Conservation (phyloP, 2,329 filamentous ascomycete genomes). For the Colletotrichum costaricense region DNA sequence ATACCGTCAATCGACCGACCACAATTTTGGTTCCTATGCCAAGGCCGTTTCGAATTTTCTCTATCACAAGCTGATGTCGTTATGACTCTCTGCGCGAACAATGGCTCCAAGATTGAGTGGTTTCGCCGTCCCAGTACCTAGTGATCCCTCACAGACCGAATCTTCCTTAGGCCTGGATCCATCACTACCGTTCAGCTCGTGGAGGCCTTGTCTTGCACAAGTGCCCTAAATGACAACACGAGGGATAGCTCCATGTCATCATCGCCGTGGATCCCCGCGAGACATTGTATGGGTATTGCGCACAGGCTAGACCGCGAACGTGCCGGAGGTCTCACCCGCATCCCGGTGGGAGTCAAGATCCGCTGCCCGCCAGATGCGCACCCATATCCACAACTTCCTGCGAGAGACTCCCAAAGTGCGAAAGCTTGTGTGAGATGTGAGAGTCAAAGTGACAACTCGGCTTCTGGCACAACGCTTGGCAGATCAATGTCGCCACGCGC, state of each 20-base stretch:
- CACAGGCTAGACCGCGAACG: slow-evolving; percentile 15
- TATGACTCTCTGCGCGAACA: not conserved
- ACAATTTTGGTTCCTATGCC: not conserved
- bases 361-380: not conserved
- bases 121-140: not conserved
- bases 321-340: slow-evolving; percentile 13
- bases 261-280: slow-evolving; percentile 14
- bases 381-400: not conserved
- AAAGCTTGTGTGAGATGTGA: not conserved
- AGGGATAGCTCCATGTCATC: slow-evolving; percentile 9
- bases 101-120: not conserved
- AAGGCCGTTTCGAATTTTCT: not conserved
- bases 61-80: not conserved
- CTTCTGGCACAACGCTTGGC: not conserved
- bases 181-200: slow-evolving; percentile 5
- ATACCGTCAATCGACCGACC: not conserved
- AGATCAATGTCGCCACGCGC: not conserved
- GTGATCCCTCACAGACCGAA: not conserved
- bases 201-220: not conserved
- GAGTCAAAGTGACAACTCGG: not conserved
- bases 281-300: slow-evolving; percentile 11
- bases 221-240: not conserved
- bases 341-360: not conserved
- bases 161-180: not conserved
- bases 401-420: not conserved